Conservation (phyloP, 345 rosid species). For the Balakata baccata region DNA sequence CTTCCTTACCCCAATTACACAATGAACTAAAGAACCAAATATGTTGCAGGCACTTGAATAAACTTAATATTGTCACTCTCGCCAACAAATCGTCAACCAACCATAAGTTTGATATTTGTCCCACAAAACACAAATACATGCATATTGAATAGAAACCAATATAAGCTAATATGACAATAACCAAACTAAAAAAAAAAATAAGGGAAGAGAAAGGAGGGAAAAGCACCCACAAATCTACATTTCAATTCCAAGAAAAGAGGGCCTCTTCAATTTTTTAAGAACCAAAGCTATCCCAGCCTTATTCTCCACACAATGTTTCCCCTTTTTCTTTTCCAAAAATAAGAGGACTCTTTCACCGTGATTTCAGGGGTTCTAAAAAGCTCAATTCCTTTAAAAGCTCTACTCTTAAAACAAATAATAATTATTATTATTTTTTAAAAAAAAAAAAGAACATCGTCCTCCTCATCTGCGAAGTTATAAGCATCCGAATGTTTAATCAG, state of each 20-base stretch:
- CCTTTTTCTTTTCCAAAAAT: slow-evolving; percentile 1
- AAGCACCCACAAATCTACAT: slow-evolving; percentile 22
- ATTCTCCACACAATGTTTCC: slow-evolving; percentile 37
- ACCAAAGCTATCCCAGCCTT: slow-evolving; percentile 22
- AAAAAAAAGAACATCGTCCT: slow-evolving; percentile 1
- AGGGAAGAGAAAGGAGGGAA: slow-evolving; percentile 6
- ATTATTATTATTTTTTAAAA: background rate
- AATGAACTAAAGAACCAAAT: background rate
- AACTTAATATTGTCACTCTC: background rate
- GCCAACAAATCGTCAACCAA: background rate
- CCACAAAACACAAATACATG: background rate
- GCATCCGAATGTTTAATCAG: background rate
- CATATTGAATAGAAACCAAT: background rate
- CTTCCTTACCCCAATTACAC: background rate
- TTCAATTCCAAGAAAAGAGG: slow-evolving; percentile 37
- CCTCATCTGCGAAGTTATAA: background rate
- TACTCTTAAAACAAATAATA: background rate
- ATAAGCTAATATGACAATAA: background rate
- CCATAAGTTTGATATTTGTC: background rate
- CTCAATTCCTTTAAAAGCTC: slow-evolving; percentile 24
- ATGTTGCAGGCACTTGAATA: background rate
- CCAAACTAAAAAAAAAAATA: background rate
- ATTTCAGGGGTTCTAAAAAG: slow-evolving; percentile 32
- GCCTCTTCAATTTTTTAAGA: slow-evolving; percentile 28
- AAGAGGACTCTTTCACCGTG: slow-evolving; percentile 32